Evolutionary conservation across 23 red algal species (phyloP).

Genomic region (Pyropia haitanensis): DNA sequence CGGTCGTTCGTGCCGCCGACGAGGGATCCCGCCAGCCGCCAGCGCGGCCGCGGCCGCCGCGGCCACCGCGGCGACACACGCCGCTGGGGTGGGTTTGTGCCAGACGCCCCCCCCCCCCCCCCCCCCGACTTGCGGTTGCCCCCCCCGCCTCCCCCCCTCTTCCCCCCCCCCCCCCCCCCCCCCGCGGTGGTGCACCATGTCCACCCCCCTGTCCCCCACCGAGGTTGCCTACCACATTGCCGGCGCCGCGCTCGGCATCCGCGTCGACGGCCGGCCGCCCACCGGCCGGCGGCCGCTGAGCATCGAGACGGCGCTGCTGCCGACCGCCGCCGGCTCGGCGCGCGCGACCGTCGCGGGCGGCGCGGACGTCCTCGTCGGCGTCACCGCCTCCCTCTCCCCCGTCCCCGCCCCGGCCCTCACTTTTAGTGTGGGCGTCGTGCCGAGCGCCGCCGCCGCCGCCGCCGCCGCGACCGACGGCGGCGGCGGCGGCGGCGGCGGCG

Average conservation of each 20-base stretch:
- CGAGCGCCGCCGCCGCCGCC: constrained; percentile 8
- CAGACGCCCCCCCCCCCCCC: too few relatives aligned
- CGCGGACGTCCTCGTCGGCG: constrained; percentile 79
- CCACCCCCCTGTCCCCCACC: constrained; percentile 14
- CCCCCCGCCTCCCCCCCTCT: too few relatives aligned
- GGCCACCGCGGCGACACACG: too few relatives aligned
- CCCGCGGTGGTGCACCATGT: too few relatives aligned
- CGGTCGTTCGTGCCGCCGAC: too few relatives aligned
- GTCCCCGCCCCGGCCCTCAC: too few relatives aligned
- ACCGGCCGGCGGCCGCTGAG: constrained; percentile 53
- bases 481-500: constrained; percentile 13
- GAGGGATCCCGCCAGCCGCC: too few relatives aligned
- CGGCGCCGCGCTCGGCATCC: constrained; percentile 48
- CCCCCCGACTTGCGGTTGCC: too few relatives aligned
- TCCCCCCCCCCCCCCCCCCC: too few relatives aligned
- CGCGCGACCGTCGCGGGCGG: constrained; percentile 45
- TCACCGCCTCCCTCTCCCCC: constrained; percentile 34
- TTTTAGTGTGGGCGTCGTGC: constrained; percentile 1
- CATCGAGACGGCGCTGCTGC: constrained; percentile 49
- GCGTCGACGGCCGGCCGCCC: constrained; percentile 45
- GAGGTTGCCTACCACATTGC: constrained; percentile 35
- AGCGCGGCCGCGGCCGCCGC: too few relatives aligned
- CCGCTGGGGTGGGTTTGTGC: too few relatives aligned
- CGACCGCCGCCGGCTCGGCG: constrained; percentile 63
- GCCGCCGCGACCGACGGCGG: constrained; percentile 40